phyloP scores from a whole-genome alignment of 495 filamentous ascomycete species.

The Trichoderma erinaceum region DNA sequence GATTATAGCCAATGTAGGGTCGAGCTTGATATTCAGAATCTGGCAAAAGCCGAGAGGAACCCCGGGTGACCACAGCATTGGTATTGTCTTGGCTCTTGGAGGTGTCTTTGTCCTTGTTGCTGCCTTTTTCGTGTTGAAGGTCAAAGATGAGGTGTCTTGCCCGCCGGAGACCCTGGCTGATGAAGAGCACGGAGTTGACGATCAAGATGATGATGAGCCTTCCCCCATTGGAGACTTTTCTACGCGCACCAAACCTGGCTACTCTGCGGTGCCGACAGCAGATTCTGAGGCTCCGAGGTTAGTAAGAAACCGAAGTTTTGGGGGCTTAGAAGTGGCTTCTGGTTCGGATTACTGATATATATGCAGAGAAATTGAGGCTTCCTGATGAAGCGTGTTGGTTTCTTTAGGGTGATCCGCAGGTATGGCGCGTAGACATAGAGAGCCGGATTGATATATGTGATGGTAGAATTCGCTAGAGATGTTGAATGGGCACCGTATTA shows the following conservation, averaged over 20 bases:
- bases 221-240: background rate
- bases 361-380: background rate
- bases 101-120: constrained; percentile 71
- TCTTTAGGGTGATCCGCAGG: background rate
- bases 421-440: background rate
- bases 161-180: constrained; percentile 10
- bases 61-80: constrained; percentile 78
- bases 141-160: constrained; percentile 33
- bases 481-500: background rate
- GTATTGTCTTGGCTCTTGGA: constrained; percentile 75
- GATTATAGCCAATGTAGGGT: constrained; percentile 76
- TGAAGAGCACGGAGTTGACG: constrained; percentile 10
- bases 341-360: constrained; percentile 1
- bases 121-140: constrained; percentile 56
- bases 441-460: background rate
- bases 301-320: constrained; percentile 12
- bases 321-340: constrained; percentile 9
- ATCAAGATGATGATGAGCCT: background rate
- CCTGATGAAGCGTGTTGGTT: background rate
- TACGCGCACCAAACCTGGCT: background rate
- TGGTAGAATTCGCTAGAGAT: background rate
- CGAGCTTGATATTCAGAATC: constrained; percentile 70
- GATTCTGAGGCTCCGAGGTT: background rate
- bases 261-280: background rate
- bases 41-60: constrained; percentile 77